Evolutionary conservation across 345 rosid genomes (phyloP).

Genomic region (Limnanthes douglasii): DNA sequence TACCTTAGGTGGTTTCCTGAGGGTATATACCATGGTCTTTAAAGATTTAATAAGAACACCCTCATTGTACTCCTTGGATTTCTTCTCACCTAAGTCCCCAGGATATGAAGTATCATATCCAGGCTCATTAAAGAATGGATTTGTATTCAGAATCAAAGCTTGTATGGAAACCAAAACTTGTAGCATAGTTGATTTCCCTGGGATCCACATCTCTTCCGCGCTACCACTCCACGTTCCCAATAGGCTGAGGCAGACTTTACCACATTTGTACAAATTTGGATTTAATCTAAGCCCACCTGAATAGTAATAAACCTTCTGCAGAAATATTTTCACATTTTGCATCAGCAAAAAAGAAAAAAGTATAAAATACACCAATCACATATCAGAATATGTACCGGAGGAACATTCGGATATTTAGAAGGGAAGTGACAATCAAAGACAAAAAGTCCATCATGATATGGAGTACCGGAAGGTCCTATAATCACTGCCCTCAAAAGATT

Average conservation of each 20-base stretch:
- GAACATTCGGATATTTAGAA: conserved; percentile 43
- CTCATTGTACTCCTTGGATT: conserved; percentile 48
- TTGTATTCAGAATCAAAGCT: conserved; percentile 69
- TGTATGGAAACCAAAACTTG: conserved; percentile 96
- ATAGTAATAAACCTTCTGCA: conserved; percentile 60
- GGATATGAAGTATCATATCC: conserved; percentile 33
- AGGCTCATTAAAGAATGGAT: conserved; percentile 90
- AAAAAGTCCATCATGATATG: conserved; percentile 90
- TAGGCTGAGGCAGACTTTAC: conserved; percentile 91
- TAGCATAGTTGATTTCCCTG: conserved; percentile 56
- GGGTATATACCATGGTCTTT: conserved; percentile 52
- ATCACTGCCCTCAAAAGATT: conserved; percentile 89
- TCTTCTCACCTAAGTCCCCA: conserved; percentile 26
- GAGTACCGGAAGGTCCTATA: conserved; percentile 87
- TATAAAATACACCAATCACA: too few relatives aligned
- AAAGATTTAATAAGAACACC: conserved; percentile 40
- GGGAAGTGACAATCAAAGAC: conserved; percentile 88
- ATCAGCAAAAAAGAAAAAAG: too few relatives aligned
- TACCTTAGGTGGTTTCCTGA: conserved; percentile 89
- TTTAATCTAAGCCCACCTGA: conserved; percentile 78
- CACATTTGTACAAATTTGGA: conserved; percentile 60
- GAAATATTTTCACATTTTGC: too few relatives aligned
- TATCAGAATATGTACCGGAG: conserved; percentile 43
- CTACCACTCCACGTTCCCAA: conserved; percentile 82
- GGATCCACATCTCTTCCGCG: conserved; percentile 73